Base-by-base conservation (phyloP, 2,329 filamentous ascomycete species). In the Fusarium coffeatum region DNA sequence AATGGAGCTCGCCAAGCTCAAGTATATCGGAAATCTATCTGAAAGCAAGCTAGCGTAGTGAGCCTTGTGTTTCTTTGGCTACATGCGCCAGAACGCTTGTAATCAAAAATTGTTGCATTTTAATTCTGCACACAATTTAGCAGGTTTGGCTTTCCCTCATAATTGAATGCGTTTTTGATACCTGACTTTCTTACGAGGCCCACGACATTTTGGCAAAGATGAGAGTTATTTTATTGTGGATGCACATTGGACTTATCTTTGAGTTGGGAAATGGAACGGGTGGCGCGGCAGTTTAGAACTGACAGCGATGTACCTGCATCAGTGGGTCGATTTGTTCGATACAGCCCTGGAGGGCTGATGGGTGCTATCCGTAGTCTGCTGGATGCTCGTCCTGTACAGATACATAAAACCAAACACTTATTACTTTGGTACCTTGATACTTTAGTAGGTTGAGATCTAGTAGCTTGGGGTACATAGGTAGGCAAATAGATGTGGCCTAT, bases 291-390 rank as follows among this genome's bases (percentile, higher is more conserved):
- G 45, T 34, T 40, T 51, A 23, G 50, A 40, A 54, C 34, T 70
- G 46, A 57, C 53, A 67, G 56, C 37, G 42, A 40, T 47, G 68
- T 71, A 71, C 68, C 68, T 71, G 68, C 68, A 71, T 71, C 59
- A 59, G 59, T 71, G 64, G 68, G 68, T 49, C 59, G 32, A 55
- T 56, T 48, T 54, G 30, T 49, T 53, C 54, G 30, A 47, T 41
- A 49, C 32, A 68, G 32, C 49, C 32, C 49, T 27, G 32, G 9
- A 27, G 32, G 64, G 64, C 54, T 67, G 15, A 49, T n/a, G 18
- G 10, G 34, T 37, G 34, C 18, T 28, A 28, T 28, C 27, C 27
- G 27, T 37, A 37, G 32, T 37, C 59, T 34, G 16, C 50, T 15
- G 16, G 15, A 43, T 59, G 32, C 46, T 49, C 20, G 40, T 46